Base-by-base conservation (phyloP, 1,284 basidiomycete genomes). In the Coniferiporia sulphurascens region DNA sequence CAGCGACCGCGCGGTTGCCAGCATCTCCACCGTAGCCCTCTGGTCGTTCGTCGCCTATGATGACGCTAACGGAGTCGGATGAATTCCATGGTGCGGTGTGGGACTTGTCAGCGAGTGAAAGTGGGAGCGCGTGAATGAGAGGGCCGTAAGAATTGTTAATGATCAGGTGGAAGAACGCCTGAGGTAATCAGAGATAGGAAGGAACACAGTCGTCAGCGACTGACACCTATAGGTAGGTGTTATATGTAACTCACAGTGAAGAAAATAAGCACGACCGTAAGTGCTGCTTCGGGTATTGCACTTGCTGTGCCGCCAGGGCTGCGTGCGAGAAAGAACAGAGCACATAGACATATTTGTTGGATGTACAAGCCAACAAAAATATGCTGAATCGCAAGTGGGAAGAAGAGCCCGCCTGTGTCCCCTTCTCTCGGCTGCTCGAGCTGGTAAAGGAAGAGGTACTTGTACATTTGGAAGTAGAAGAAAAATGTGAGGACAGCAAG, bases 361-460 rank as follows among this genome's bases (percentile, higher is more conserved):
- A 98, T 81, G 71, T 97, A 98, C 67, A 95, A 65, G 3, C 94
- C 96, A n/a, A 94, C 91, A 67, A 98, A 98, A 46, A 96, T 71
- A 68, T 98, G 95, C 56, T 89, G 85, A 48, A 99, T 85, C 1
- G 97, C 96, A 73, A 89, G 93, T 49, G 95, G 95, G 80, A 96
- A 98, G 80, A 98, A 98, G 52, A 92, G 73, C 0, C 96, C 96
- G 32, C 94, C 95, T 0, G 96, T 98, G 65, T 99, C 96, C 54
- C 75, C 77, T 2, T 81, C 75, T 0, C 82, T 74, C 13, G 87
- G 85, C 69, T 91, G 87, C 64, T 94, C 89, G 69, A 88, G 84
- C 67, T 83, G 80, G 80, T 86, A 95, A 51, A 90, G 76, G 80
- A 92, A 95, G 27, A 91, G 80, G 69, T 94, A 96, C 74, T 97